Conservation (phyloP, 371 early-diverging fungal species). For the Mortierella polycephala region DNA sequence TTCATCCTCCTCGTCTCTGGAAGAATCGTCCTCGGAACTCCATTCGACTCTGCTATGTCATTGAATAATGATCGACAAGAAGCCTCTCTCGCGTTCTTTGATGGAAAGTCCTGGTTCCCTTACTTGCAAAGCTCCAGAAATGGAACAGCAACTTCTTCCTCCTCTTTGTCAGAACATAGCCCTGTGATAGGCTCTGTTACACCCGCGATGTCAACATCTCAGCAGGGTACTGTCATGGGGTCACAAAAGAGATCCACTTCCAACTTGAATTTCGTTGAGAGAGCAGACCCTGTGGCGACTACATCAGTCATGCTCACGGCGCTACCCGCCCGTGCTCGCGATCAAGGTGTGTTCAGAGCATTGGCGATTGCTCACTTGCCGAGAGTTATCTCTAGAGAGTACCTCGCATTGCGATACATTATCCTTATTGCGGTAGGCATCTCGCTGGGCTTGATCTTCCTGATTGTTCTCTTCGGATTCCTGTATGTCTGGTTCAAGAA, state of each 20-base stretch:
- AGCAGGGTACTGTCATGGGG: not conserved
- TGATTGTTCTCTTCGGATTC: slow-evolving; percentile 73
- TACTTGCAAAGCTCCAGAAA: slow-evolving; percentile 64
- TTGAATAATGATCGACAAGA: slow-evolving; percentile 41
- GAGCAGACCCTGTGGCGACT: not conserved
- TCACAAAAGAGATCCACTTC: not conserved
- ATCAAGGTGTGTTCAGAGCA: slow-evolving; percentile 44
- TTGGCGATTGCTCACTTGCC: slow-evolving; percentile 46
- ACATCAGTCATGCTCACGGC: not conserved
- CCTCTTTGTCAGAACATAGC: not conserved
- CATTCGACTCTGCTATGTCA: slow-evolving; percentile 17
- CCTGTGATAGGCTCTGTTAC: not conserved
- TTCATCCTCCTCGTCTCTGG: slow-evolving; percentile 42
- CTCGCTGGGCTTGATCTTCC: slow-evolving; percentile 72
- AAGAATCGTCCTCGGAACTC: slow-evolving; percentile 27
- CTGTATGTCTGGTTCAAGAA: slow-evolving; percentile 39
- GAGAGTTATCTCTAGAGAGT: slow-evolving; percentile 39
- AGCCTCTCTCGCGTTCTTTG: slow-evolving; percentile 72
- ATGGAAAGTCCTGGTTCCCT: slow-evolving; percentile 71
- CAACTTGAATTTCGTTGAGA: not conserved
- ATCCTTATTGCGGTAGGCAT: slow-evolving; percentile 76
- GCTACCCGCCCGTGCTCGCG: slow-evolving; percentile 21
- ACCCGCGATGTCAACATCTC: not conserved
- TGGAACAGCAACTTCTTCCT: slow-evolving; percentile 7
- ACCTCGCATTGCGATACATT: slow-evolving; percentile 68